A percentile compares a stretch with the other conserved stretches of the same genome.
Conservation (phyloP, 2,329 filamentous ascomycete genomes). For the Penicillium palitans region DNA sequence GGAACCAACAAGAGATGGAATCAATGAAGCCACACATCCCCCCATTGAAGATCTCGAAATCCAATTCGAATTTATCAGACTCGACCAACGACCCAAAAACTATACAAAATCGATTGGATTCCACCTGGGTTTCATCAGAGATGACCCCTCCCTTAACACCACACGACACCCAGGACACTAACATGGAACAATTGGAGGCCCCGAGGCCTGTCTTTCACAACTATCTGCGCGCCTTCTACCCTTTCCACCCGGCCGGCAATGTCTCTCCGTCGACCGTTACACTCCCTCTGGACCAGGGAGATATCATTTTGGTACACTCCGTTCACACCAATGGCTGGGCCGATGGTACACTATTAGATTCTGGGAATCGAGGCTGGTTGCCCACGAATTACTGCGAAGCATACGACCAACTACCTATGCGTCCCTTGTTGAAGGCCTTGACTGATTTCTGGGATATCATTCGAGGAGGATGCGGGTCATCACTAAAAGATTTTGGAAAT, state of each 20-base stretch:
- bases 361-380: conserved; percentile 88
- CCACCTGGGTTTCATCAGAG: conserved; percentile 46
- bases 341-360: conserved; percentile 84
- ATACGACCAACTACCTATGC: conserved; percentile 86
- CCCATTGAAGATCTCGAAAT: conserved; percentile 42
- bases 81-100: conserved; percentile 13
- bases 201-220: conserved; percentile 78
- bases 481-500: conserved; percentile 77
- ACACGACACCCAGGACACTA: conserved; percentile 61
- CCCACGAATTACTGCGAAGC: conserved; percentile 98
- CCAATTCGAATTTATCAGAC: conserved; percentile 28
- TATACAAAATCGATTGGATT: conserved; percentile 26
- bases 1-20: conserved; percentile 31
- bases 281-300: conserved; percentile 81
- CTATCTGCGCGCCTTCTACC: conserved; percentile 91
- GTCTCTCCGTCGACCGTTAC: conserved; percentile 85
- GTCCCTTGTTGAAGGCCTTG: conserved; percentile 78
- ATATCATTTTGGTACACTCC: conserved; percentile 91
- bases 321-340: conserved; percentile 99
- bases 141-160: conserved; percentile 79
- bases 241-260: conserved; percentile 77
- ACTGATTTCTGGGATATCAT: conserved; percentile 92
- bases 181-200: conserved; percentile 45
- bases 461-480: conserved; percentile 72
- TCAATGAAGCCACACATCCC: conserved; percentile 39